phyloP scores from a whole-genome alignment of 2,329 filamentous ascomycete genomes.

The Trichoderma guizhouense region DNA sequence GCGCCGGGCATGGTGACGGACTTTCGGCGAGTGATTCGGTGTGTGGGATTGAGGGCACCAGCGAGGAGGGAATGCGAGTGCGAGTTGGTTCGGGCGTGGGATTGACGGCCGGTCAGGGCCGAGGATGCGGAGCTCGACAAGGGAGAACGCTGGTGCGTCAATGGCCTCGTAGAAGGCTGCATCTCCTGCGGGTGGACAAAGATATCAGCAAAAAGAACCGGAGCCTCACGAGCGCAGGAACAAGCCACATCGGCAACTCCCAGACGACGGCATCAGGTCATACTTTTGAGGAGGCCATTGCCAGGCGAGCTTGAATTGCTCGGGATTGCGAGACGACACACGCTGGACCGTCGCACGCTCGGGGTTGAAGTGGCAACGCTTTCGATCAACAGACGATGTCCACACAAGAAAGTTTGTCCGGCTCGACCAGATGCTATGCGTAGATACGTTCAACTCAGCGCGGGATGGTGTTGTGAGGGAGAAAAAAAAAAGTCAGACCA shows the following conservation, averaged over 20 bases:
- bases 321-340: constrained; percentile 33
- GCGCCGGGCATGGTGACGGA: constrained; percentile 76
- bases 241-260: constrained; percentile 29
- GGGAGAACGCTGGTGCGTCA: constrained; percentile 60
- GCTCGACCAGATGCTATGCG: neutral
- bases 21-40: constrained; percentile 89
- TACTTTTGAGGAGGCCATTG: constrained; percentile 65
- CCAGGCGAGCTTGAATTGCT: constrained; percentile 37
- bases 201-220: constrained; percentile 34
- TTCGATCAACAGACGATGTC: neutral
- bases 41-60: constrained; percentile 71
- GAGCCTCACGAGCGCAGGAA: constrained; percentile 29
- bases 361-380: constrained; percentile 21
- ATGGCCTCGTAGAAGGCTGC: constrained; percentile 63
- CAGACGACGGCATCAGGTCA: constrained; percentile 27
- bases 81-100: constrained; percentile 72
- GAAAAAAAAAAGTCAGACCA: neutral
- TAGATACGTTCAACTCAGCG: neutral
- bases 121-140: constrained; percentile 57
- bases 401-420: neutral
- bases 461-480: constrained; percentile 20
- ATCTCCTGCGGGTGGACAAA: constrained; percentile 51
- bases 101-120: constrained; percentile 56
- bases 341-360: constrained; percentile 32
- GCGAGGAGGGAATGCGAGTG: constrained; percentile 79